A percentile compares a stretch with the other conserved stretches of the same genome.
phyloP scores from a whole-genome alignment of 164 flowering plant genomes.

The Aristolochia contorta region DNA sequence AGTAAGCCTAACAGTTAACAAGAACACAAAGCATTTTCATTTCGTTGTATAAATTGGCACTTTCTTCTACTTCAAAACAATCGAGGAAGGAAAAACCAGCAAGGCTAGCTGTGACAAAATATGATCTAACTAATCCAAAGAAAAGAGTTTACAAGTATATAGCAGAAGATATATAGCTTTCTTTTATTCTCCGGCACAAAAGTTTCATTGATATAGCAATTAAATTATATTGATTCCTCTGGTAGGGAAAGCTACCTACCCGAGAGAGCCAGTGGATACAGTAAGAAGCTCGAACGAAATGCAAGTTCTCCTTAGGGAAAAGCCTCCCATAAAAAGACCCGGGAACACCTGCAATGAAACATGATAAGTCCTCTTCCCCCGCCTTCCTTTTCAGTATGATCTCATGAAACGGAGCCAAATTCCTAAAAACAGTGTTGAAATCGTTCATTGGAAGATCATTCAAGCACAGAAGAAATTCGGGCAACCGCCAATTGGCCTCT shows the following conservation, averaged over 20 bases:
- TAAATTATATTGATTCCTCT: neutral
- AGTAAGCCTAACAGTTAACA: too few species aligned
- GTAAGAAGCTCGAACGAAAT: constrained; percentile 53
- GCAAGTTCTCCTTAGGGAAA: constrained; percentile 29
- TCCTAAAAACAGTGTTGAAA: constrained; percentile 38
- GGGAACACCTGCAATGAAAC: constrained; percentile 41
- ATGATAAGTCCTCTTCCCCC: constrained; percentile 12
- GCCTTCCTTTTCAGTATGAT: constrained; percentile 11
- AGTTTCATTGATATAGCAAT: neutral
- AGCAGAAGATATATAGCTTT: too few species aligned
- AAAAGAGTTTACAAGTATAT: too few species aligned
- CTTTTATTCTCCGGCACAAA: too few species aligned
- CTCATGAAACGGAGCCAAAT: constrained; percentile 23
- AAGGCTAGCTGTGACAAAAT: too few species aligned
- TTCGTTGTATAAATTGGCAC: too few species aligned
- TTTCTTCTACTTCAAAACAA: too few species aligned
- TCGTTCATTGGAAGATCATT: constrained; percentile 56
- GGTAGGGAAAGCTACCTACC: constrained; percentile 13
- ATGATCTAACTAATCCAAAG: too few species aligned
- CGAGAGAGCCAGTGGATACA: constrained; percentile 52
- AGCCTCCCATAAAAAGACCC: constrained; percentile 58
- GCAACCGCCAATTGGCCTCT: constrained; percentile 8
- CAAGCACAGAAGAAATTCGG: constrained; percentile 32
- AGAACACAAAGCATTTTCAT: too few species aligned
- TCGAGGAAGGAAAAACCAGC: too few species aligned